Base-by-base conservation (phyloP, 139 green algal genomes). In the Spirogloea muscicola region DNA sequence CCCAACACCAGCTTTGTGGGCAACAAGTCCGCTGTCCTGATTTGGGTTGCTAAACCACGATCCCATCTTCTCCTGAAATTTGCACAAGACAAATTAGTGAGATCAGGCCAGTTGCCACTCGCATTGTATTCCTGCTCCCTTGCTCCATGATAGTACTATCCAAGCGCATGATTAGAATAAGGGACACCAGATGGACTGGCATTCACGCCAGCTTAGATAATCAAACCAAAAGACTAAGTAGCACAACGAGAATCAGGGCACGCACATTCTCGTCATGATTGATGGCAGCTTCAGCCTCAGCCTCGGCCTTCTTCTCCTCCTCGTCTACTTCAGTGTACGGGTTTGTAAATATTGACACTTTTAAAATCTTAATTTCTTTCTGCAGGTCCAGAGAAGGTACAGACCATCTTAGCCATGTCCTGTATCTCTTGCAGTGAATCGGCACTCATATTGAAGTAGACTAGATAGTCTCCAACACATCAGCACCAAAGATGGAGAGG, bases 331-430 rank as follows among this genome's bases (percentile, higher is more conserved):
- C 93, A 49, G 85, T 86, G 77, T 93, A 98, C 7, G 93, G 93
- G 80, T 98, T 94, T 16, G 88, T 88, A 83, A 96, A 98, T n/a
- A 97, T 82, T 34, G 83, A 89, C 21, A 80, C 82, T 3, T 82
- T 83, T 49, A 76, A 89, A 71, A 97, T 94, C 27, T 65, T 85
- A 71, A 96, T 90, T 2, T 88, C 80, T 46, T 89, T 18, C 55
- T 52, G 38, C 10, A 71, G 9, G 13, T 16, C 13, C 29, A 64
- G 39, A 34, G 39, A 36, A 5, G 7, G 6, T 18, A 25, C 0
- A 2, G 43, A 10, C 43, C 43, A 10, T 52, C 43, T n/a, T 52
- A 16, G 43, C 43, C 10, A n/a, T n/a, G n/a, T n/a, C n/a, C n/a
- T n/a, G n/a, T n/a, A n/a, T n/a, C n/a, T n/a, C n/a, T n/a, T n/a